phyloP scores from a whole-genome alignment of 805 yeast genomes.

The Candida namnaoensis region DNA sequence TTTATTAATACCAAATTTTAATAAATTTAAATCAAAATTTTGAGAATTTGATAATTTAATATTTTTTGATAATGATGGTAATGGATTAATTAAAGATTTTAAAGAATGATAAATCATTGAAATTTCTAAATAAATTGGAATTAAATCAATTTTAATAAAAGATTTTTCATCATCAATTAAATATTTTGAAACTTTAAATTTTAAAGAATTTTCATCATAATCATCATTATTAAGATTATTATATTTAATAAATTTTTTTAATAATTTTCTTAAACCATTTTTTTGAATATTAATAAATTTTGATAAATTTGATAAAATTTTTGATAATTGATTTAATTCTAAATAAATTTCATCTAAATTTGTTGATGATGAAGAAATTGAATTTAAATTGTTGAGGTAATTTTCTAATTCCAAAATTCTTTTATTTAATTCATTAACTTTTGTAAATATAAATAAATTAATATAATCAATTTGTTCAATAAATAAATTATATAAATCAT shows the following conservation, averaged over 20 bases:
- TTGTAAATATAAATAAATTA: constrained; percentile 56
- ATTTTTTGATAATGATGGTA: background rate
- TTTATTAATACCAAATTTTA: constrained; percentile 25
- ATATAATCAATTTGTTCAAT: constrained; percentile 50
- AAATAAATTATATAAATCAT: constrained; percentile 33
- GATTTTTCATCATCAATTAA: constrained; percentile 39
- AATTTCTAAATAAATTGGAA: constrained; percentile 52
- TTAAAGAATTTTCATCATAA: constrained; percentile 16
- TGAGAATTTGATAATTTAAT: constrained; percentile 2
- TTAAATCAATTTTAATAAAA: constrained; percentile 52
- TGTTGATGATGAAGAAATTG: background rate
- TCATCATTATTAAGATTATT: constrained; percentile 12
- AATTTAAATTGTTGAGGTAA: constrained; percentile 15
- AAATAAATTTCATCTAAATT: background rate
- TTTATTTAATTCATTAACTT: constrained; percentile 59
- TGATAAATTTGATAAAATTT: constrained; percentile 55
- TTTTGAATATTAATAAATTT: constrained; percentile 66
- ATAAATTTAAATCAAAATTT: constrained; percentile 26
- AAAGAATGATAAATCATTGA: constrained; percentile 45
- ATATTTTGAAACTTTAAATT: constrained; percentile 19
- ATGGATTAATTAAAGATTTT: constrained; percentile 15
- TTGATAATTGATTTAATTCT: constrained; percentile 29
- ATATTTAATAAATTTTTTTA: constrained; percentile 57
- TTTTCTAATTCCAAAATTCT: constrained; percentile 31
- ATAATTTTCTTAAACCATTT: constrained; percentile 62